phyloP scores from a whole-genome alignment of 305 asterid species.

The Fraxinus baroniana region DNA sequence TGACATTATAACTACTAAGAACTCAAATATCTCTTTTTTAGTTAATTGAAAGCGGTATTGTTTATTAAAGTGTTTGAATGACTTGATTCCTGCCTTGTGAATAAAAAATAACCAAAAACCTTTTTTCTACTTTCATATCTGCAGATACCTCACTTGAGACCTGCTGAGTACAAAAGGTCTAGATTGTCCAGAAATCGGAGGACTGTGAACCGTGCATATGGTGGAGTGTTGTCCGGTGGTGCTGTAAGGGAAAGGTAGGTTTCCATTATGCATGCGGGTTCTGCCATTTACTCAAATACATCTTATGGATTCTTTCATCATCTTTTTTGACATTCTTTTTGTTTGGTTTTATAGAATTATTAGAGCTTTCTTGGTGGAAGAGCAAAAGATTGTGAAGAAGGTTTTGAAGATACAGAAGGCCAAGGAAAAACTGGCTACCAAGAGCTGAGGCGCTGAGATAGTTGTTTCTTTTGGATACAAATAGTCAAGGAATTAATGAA shows the following conservation, averaged over 20 bases:
- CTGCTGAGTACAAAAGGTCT: slow-evolving; percentile 18
- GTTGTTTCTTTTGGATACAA: background rate
- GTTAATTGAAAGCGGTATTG: background rate
- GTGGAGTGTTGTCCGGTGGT: slow-evolving; percentile 19
- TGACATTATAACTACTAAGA: background rate
- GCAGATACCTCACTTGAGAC: slow-evolving; percentile 23
- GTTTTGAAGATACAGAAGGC: background rate
- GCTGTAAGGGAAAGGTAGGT: slow-evolving; percentile 14
- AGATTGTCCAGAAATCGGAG: slow-evolving; percentile 19
- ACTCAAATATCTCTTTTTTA: background rate
- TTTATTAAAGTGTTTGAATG: background rate
- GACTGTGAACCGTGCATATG: slow-evolving; percentile 21
- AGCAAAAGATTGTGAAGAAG: background rate
- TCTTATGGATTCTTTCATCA: background rate
- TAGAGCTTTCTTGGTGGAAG: background rate
- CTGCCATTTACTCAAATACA: background rate
- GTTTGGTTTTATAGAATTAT: background rate
- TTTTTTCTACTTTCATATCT: background rate
- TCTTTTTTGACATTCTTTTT: background rate
- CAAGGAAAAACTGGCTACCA: background rate
- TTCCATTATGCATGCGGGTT: background rate
- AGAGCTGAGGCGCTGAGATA: background rate
- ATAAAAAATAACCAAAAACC: background rate
- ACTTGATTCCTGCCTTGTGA: background rate
- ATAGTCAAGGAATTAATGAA: background rate